A percentile compares a stretch with the other conserved stretches of the same genome.
phyloP scores from a whole-genome alignment of 257 asterid species.

The Handroanthus guayacan region DNA sequence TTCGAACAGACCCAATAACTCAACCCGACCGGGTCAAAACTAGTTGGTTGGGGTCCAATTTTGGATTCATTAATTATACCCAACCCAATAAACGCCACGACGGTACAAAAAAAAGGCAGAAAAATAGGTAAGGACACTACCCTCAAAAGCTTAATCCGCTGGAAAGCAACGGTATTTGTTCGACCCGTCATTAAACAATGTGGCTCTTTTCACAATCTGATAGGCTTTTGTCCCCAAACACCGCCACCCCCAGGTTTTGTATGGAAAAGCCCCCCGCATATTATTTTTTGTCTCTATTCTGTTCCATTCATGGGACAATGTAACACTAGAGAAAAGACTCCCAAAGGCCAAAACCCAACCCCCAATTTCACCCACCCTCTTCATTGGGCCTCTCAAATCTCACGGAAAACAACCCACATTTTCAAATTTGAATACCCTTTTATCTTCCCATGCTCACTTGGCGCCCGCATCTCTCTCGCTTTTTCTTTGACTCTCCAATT shows the following conservation, averaged over 20 bases:
- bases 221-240: slow-evolving; percentile 11
- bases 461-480: slow-evolving; percentile 63
- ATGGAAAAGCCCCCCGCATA: background rate
- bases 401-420: slow-evolving; percentile 41
- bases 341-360: slow-evolving; percentile 36
- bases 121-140: background rate
- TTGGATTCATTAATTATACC: too few species aligned
- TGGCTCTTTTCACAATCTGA: slow-evolving; percentile 5
- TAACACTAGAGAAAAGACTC: slow-evolving; percentile 29
- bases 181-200: slow-evolving; percentile 19
- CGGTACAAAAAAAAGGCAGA: background rate
- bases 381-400: slow-evolving; percentile 61
- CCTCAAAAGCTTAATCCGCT: slow-evolving; percentile 22
- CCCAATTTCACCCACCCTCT: slow-evolving; percentile 27
- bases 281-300: slow-evolving; percentile 67
- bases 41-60: too few species aligned
- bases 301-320: slow-evolving; percentile 49
- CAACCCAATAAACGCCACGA: too few species aligned
- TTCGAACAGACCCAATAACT: too few species aligned
- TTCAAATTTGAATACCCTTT: slow-evolving; percentile 73
- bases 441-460: slow-evolving; percentile 51
- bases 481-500: slow-evolving; percentile 70
- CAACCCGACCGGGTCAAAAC: too few species aligned
- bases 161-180: background rate
- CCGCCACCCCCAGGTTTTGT: background rate